These are phyloP conservation scores for Stromatinia cepivora DNA, from an alignment of 2,329 filamentous ascomycete species.

Conservation along the genomic window DNA sequence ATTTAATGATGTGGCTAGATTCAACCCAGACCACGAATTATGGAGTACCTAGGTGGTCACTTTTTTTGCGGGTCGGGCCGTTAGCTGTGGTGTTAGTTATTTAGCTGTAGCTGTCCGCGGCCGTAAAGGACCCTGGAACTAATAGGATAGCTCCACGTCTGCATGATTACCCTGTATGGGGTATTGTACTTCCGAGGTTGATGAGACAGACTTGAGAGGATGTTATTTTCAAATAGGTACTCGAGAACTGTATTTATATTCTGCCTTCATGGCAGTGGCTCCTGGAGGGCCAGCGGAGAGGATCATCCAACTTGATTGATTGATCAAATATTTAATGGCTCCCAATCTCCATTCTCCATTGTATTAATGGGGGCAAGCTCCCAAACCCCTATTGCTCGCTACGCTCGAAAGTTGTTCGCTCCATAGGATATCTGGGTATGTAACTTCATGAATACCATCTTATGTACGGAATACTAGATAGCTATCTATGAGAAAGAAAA, in stretches of 20 bases:
- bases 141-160: conserved; percentile 15
- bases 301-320: not conserved
- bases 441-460: too few species aligned
- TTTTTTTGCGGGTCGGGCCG: conserved; percentile 2
- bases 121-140: not conserved
- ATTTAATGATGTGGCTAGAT: not conserved
- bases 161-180: not conserved
- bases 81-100: not conserved
- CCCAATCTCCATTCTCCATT: not conserved
- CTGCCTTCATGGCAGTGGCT: conserved; percentile 4
- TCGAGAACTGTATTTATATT: not conserved
- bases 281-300: not conserved
- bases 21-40: not conserved
- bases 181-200: conserved; percentile 4
- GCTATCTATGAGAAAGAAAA: too few species aligned
- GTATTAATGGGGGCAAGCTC: not conserved
- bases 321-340: not conserved
- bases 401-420: too few species aligned
- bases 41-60: not conserved
- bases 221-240: not conserved
- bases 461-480: too few species aligned
- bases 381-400: too few species aligned
- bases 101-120: not conserved
- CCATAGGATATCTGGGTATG: too few species aligned
- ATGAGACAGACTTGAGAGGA: not conserved